Evolutionary conservation across 345 rosid genomes (phyloP).

Genomic region (Gynandropsis gynandra): DNA sequence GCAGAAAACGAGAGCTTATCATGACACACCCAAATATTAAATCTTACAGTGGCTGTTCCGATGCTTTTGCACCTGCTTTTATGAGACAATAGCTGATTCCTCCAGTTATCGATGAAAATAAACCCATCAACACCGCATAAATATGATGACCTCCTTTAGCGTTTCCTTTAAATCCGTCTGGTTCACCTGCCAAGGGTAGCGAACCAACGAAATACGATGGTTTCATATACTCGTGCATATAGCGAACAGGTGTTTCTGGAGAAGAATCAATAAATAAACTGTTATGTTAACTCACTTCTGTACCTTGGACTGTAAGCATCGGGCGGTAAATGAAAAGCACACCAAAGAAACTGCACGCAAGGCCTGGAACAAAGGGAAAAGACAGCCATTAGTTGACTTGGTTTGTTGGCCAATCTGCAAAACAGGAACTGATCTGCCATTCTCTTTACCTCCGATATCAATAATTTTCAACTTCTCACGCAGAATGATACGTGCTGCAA

Average conservation of each 20-base stretch:
- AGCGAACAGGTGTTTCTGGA: background rate
- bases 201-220: background rate
- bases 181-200: conserved; percentile 20
- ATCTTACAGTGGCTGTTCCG: conserved; percentile 84
- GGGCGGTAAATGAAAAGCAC: conserved; percentile 70
- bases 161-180: conserved; percentile 25
- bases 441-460: conserved; percentile 63
- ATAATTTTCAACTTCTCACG: conserved; percentile 66
- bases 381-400: conserved; percentile 10
- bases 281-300: conserved; percentile 72
- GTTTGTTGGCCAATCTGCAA: conserved; percentile 12
- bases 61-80: conserved; percentile 75
- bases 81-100: conserved; percentile 78
- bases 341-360: conserved; percentile 88
- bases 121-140: conserved; percentile 50
- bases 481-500: conserved; percentile 61
- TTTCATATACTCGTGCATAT: background rate
- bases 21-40: conserved; percentile 17
- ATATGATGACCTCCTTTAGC: conserved; percentile 36
- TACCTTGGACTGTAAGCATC: conserved; percentile 76
- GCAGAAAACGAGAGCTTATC: conserved; percentile 1
- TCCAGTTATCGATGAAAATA: conserved; percentile 68
- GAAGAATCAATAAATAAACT: conserved; percentile 22
- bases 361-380: conserved; percentile 45
- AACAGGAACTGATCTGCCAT: conserved; percentile 11